These are phyloP conservation scores for Tephrocybe sp. DNA, from an alignment of 768 basidiomycete species.

Conservation along the genomic window DNA sequence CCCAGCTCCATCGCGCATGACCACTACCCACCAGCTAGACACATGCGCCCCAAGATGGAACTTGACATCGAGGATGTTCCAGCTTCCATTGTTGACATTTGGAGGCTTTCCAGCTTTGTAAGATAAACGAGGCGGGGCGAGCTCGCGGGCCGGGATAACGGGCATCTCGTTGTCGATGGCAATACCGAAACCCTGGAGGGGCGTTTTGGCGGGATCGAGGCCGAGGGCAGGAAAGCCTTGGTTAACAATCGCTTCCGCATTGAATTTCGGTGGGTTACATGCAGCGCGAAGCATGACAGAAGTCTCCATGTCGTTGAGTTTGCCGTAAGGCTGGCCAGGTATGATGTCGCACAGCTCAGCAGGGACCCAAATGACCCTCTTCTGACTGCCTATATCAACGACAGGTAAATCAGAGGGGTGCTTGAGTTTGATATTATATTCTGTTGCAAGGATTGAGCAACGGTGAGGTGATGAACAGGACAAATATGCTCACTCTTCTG, in stretches of 20 bases:
- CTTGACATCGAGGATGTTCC: slow-evolving; percentile 75
- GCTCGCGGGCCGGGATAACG: slow-evolving; percentile 61
- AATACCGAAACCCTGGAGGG: slow-evolving; percentile 56
- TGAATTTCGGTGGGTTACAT: slow-evolving; percentile 58
- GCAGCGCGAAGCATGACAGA: slow-evolving; percentile 69
- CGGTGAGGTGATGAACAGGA: neutral
- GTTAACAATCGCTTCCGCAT: slow-evolving; percentile 55
- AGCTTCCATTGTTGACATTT: slow-evolving; percentile 56
- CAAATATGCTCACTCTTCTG: slow-evolving; percentile 44
- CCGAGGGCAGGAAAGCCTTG: slow-evolving; percentile 60
- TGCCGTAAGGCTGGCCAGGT: slow-evolving; percentile 57
- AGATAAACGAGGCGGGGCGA: slow-evolving; percentile 53
- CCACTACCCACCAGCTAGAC: slow-evolving; percentile 62
- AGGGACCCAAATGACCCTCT: slow-evolving; percentile 44
- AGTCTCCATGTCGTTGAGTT: slow-evolving; percentile 59
- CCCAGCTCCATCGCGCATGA: slow-evolving; percentile 49
- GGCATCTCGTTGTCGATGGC: slow-evolving; percentile 56
- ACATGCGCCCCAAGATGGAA: slow-evolving; percentile 58
- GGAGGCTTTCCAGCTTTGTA: slow-evolving; percentile 46
- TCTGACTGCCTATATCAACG: slow-evolving; percentile 41
- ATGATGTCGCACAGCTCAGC: slow-evolving; percentile 71
- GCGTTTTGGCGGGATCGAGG: slow-evolving; percentile 33
- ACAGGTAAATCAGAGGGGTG: slow-evolving; percentile 49
- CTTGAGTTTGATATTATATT: slow-evolving; percentile 51
- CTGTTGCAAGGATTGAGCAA: slow-evolving; percentile 30